Evolutionary conservation across 163 green algal genomes (phyloP).

Genomic region (Scenedesmus sp.): DNA sequence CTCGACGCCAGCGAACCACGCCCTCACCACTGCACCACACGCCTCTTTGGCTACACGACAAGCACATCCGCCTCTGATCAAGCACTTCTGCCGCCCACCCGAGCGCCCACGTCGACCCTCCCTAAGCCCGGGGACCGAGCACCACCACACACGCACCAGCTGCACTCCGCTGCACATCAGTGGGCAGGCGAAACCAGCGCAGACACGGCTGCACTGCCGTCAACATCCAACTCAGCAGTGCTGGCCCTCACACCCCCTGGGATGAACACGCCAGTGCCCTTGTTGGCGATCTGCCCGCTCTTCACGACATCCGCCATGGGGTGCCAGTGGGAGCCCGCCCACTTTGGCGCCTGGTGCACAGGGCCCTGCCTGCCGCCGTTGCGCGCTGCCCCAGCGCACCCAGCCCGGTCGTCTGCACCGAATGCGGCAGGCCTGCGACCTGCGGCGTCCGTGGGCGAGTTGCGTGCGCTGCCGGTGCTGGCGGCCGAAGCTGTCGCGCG

Average conservation of each 20-base stretch:
- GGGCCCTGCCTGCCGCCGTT: neutral
- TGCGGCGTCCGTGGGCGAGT: slow-evolving; percentile 10
- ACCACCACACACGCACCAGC: neutral
- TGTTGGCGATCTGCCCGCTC: slow-evolving; percentile 23
- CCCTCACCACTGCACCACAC: neutral
- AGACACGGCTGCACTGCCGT: no score
- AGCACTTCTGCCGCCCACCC: neutral
- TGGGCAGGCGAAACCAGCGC: neutral
- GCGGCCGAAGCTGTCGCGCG: neutral
- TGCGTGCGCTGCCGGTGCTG: slow-evolving; percentile 14
- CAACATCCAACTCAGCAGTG: neutral
- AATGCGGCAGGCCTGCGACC: slow-evolving; percentile 2
- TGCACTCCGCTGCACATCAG: neutral
- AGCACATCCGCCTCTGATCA: neutral
- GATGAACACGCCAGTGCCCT: slow-evolving; percentile 52
- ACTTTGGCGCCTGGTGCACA: slow-evolving; percentile 40
- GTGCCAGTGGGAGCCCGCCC: slow-evolving; percentile 40
- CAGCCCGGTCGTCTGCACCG: neutral
- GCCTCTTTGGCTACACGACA: neutral
- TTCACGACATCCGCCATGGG: slow-evolving; percentile 51
- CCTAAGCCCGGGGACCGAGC: neutral
- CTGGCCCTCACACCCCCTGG: slow-evolving; percentile 31
- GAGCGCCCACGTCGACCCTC: neutral
- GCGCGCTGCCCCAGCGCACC: neutral
- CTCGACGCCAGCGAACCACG: neutral